Evolutionary conservation across 163 green algal species (phyloP).

Genomic region (Smithsoniella earleae): DNA sequence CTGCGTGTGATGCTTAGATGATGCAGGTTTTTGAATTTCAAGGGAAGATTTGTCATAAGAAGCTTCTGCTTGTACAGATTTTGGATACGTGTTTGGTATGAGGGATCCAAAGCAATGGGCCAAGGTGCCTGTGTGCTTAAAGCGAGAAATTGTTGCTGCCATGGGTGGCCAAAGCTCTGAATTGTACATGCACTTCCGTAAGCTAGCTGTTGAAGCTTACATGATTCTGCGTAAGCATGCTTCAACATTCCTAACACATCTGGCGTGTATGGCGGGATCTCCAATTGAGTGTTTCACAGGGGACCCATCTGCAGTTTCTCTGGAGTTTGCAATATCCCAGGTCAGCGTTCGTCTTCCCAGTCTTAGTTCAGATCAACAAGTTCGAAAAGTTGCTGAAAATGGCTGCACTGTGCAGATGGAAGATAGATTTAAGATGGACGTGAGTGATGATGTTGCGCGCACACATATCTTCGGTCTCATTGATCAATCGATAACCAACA

Average conservation of each 20-base stretch:
- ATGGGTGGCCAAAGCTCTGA: slow-evolving; percentile 20
- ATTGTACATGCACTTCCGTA: slow-evolving; percentile 14
- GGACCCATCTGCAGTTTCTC: slow-evolving; percentile 4
- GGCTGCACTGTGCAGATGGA: not conserved
- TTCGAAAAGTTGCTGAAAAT: not conserved
- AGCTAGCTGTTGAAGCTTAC: slow-evolving; percentile 28
- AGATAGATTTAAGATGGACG: slow-evolving; percentile 32
- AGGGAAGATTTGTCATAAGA: no score
- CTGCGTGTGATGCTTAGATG: not conserved
- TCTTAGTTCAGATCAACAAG: no score
- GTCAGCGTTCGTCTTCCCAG: not conserved
- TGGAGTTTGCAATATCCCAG: slow-evolving; percentile 30
- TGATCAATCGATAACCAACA: slow-evolving; percentile 17
- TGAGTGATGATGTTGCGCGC: slow-evolving; percentile 21
- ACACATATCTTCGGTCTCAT: slow-evolving; percentile 27
- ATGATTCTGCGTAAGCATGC: slow-evolving; percentile 28
- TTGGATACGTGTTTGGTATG: slow-evolving; percentile 24
- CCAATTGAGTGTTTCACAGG: slow-evolving; percentile 21
- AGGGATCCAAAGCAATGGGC: slow-evolving; percentile 27
- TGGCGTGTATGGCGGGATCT: slow-evolving; percentile 26
- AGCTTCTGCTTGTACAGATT: slow-evolving; percentile 12
- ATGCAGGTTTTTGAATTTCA: not conserved
- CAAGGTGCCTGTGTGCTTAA: slow-evolving; percentile 27
- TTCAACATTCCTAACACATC: slow-evolving; percentile 3
- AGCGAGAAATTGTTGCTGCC: slow-evolving; percentile 23